Percentiles rank a stretch among this genome's conserved stretches.
These are phyloP conservation scores for Teratosphaeria epicoccoides DNA, from an alignment of 2,329 filamentous ascomycete genomes.

Conservation along the genomic window DNA sequence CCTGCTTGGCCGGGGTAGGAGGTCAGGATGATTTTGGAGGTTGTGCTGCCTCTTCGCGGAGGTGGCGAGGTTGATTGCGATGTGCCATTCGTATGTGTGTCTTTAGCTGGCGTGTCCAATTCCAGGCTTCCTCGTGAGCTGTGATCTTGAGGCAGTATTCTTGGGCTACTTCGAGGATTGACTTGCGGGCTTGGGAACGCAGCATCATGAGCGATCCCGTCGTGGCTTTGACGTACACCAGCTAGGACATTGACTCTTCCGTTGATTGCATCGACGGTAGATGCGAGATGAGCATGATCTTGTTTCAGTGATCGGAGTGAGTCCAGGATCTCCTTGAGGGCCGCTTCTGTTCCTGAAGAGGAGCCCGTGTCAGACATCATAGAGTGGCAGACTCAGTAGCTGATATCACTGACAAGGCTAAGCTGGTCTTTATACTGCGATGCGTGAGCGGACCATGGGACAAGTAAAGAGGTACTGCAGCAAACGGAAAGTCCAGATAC, in stretches of 20 bases:
- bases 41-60: constrained; percentile 28
- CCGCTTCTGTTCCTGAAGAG: not conserved
- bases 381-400: not conserved
- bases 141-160: constrained; percentile 12
- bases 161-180: constrained; percentile 10
- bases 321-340: constrained; percentile 46
- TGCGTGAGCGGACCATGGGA: not conserved
- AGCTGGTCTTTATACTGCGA: not conserved
- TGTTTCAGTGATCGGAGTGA: constrained; percentile 45
- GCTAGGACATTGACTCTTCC: constrained; percentile 51
- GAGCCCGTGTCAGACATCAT: not conserved
- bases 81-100: constrained; percentile 8
- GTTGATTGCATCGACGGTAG: constrained; percentile 50
- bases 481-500: not conserved
- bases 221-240: constrained; percentile 47
- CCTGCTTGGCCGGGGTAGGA: constrained; percentile 92
- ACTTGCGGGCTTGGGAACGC: constrained; percentile 16
- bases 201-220: constrained; percentile 33
- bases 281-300: constrained; percentile 46
- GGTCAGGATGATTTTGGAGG: constrained; percentile 57
- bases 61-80: constrained; percentile 12
- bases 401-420: not conserved
- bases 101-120: constrained; percentile 14
- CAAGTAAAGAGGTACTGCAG: not conserved
- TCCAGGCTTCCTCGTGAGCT: constrained; percentile 17